These are phyloP conservation scores for Mycena sp. DNA, from an alignment of 1,284 basidiomycete species.

Conservation along the genomic window DNA sequence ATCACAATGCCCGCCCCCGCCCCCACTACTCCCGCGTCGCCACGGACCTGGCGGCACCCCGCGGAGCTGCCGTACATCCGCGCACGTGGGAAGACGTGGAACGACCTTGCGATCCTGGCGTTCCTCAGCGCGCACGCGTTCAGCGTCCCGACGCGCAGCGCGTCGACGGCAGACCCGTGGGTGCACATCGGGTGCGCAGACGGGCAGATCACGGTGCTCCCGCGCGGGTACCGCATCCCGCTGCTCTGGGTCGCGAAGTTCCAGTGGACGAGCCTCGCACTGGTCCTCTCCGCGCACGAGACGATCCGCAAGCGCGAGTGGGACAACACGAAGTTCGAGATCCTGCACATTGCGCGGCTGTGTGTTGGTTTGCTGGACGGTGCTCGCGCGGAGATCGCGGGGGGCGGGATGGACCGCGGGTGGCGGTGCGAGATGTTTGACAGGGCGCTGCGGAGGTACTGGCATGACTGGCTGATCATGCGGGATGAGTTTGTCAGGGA, in stretches of 20 bases:
- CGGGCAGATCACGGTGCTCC: background rate
- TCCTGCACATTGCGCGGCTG: constrained; percentile 10
- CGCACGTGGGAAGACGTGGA: background rate
- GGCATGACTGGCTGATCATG: constrained; percentile 31
- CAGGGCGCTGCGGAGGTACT: background rate
- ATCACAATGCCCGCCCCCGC: too few relatives aligned
- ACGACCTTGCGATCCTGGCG: background rate
- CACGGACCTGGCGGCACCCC: background rate
- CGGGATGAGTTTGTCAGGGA: constrained; percentile 30
- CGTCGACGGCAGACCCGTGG: background rate
- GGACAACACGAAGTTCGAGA: background rate
- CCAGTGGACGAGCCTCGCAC: background rate
- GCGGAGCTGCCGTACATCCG: constrained; percentile 10
- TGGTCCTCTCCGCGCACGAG: background rate
- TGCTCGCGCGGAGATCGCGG: background rate
- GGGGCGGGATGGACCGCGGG: background rate
- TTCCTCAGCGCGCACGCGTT: constrained; percentile 1
- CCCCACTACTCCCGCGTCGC: too few relatives aligned
- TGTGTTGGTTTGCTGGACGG: background rate
- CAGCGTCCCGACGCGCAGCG: background rate
- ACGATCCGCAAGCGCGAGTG: constrained; percentile 1
- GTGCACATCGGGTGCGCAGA: background rate
- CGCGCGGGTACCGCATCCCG: background rate
- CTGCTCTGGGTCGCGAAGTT: constrained; percentile 10
- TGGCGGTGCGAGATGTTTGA: background rate